Evolutionary conservation across 257 asterid genomes (phyloP).

Genomic region (Ballota nigra): DNA sequence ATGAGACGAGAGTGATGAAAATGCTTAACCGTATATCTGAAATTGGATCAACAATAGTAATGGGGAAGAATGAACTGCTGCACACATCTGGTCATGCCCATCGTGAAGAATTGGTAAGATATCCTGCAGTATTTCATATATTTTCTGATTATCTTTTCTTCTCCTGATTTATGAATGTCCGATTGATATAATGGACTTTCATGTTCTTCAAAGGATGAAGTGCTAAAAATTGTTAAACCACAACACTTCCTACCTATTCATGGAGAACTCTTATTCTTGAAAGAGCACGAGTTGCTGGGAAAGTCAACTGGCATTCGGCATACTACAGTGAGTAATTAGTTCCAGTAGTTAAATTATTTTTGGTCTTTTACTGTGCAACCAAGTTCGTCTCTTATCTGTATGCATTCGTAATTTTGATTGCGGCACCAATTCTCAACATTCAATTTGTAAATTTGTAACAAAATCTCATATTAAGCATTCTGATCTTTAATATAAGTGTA

Average conservation of each 20-base stretch:
- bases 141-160: too few relatives aligned
- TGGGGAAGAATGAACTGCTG: constrained; percentile 92
- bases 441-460: constrained; percentile 1
- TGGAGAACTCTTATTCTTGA: constrained; percentile 94
- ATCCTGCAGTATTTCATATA: too few relatives aligned
- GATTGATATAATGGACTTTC: constrained; percentile 24
- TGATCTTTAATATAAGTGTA: neutral
- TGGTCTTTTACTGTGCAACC: neutral
- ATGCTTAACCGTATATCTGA: constrained; percentile 95
- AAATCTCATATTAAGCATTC: neutral
- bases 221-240: constrained; percentile 92
- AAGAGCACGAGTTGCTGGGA: constrained; percentile 95
- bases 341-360: neutral
- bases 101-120: constrained; percentile 92
- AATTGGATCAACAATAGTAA: constrained; percentile 83
- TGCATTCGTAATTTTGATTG: constrained; percentile 8
- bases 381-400: neutral
- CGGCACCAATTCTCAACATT: neutral
- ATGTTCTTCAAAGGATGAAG: constrained; percentile 71
- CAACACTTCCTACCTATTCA: constrained; percentile 98
- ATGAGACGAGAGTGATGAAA: constrained; percentile 93
- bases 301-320: constrained; percentile 95
- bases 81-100: constrained; percentile 98
- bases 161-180: neutral
- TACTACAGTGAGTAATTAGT: constrained; percentile 64